phyloP scores from a whole-genome alignment of 2,329 filamentous ascomycete species.

The Elsinoe ampelina region DNA sequence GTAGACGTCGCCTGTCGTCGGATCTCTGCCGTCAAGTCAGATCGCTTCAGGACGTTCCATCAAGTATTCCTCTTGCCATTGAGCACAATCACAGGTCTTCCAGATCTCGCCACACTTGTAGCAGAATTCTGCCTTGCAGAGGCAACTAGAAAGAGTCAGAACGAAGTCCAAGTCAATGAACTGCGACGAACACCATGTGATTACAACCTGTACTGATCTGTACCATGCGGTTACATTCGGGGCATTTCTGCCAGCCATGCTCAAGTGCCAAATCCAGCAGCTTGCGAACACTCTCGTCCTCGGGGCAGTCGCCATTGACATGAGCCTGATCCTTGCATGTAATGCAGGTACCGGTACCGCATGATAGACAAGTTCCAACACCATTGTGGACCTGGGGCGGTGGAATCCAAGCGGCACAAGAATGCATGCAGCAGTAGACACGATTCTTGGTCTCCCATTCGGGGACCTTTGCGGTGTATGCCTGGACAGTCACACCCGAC shows the following conservation, averaged over 20 bases:
- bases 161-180: neutral
- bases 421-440: slow-evolving; percentile 40
- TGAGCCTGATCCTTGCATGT: slow-evolving; percentile 36
- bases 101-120: slow-evolving; percentile 23
- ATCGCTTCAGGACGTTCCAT: too few species aligned
- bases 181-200: too few species aligned
- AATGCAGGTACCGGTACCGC: slow-evolving; percentile 37
- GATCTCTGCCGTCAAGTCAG: too few species aligned
- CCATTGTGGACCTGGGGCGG: slow-evolving; percentile 24
- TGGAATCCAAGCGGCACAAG: slow-evolving; percentile 41
- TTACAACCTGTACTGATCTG: too few species aligned
- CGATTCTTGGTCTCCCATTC: slow-evolving; percentile 40
- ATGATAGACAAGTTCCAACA: slow-evolving; percentile 35
- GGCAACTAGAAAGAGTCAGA: slow-evolving; percentile 19
- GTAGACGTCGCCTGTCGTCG: too few species aligned
- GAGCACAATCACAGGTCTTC: slow-evolving; percentile 22
- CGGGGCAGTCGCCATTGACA: too few species aligned
- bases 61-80: slow-evolving; percentile 20
- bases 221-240: too few species aligned
- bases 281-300: too few species aligned
- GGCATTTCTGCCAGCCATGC: too few species aligned
- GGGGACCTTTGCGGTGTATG: slow-evolving; percentile 36
- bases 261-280: too few species aligned
- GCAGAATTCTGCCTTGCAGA: slow-evolving; percentile 25
- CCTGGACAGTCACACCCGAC: slow-evolving; percentile 21